A percentile compares a stretch with the other conserved stretches of the same genome.
Conservation (phyloP, 495 filamentous ascomycete genomes). For the Podospora fimiseda region DNA sequence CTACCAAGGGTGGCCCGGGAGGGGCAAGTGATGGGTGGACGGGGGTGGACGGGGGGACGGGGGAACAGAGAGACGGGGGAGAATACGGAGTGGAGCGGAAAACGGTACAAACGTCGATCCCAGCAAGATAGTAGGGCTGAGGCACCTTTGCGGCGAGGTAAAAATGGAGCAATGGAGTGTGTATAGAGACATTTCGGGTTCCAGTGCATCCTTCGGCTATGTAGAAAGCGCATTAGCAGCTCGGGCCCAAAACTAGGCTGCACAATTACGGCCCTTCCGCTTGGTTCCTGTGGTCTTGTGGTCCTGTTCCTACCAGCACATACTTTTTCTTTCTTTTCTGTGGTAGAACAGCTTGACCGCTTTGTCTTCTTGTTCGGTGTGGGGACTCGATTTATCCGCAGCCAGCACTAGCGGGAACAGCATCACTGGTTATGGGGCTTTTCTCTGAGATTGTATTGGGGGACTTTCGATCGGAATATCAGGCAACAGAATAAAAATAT, state of each 20-base stretch:
- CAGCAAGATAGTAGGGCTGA: too few species aligned
- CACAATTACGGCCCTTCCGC: background rate
- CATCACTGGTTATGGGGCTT: background rate
- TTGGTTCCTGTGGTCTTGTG: too few species aligned
- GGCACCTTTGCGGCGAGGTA: too few species aligned
- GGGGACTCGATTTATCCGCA: background rate
- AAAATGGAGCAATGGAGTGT: too few species aligned
- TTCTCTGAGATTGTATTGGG: background rate
- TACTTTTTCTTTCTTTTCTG: background rate
- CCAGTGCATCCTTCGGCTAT: background rate
- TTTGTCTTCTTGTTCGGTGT: background rate
- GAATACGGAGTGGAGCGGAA: too few species aligned
- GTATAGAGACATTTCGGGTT: too few species aligned
- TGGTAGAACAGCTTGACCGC: background rate
- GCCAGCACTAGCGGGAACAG: background rate
- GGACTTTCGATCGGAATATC: background rate
- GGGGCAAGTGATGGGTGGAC: background rate
- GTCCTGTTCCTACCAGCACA: background rate
- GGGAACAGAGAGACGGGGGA: too few species aligned
- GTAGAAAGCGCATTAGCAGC: background rate
- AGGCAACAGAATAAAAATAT: background rate
- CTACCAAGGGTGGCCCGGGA: background rate
- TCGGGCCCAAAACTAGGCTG: background rate
- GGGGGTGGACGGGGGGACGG: too few species aligned
- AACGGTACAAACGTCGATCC: too few species aligned